Evolutionary conservation across 2,329 filamentous ascomycete genomes (phyloP).

Genomic region (Claviceps citrina): DNA sequence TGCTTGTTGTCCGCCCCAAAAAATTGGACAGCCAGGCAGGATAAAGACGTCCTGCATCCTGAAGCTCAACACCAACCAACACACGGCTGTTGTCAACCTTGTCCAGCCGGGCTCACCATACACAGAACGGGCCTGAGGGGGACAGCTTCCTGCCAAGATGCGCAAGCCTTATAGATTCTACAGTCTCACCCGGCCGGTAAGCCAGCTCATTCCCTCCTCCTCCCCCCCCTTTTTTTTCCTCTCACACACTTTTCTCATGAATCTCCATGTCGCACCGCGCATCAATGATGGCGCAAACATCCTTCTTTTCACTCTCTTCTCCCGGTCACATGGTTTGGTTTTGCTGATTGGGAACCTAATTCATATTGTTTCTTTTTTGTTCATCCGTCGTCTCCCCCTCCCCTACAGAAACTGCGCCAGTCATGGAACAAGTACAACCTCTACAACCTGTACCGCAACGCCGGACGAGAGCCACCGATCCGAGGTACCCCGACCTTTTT

Average conservation of each 20-base stretch:
- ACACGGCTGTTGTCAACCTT: slow-evolving; percentile 2
- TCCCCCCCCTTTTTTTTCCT: neutral
- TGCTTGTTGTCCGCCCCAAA: slow-evolving; percentile 13
- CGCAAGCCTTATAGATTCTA: slow-evolving; percentile 47
- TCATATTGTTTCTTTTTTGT: neutral
- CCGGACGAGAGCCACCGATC: slow-evolving; percentile 17
- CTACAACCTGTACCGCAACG: slow-evolving; percentile 55
- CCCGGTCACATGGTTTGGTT: neutral
- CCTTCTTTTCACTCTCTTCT: neutral
- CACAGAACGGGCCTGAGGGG: slow-evolving; percentile 7
- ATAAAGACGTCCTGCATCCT: neutral
- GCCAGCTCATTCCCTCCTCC: slow-evolving; percentile 12
- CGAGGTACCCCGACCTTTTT: slow-evolving; percentile 55
- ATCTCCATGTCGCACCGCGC: too few relatives aligned
- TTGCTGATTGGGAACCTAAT: slow-evolving; percentile 1
- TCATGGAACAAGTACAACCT: slow-evolving; percentile 97
- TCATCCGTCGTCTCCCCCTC: too few relatives aligned
- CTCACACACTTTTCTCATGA: too few relatives aligned
- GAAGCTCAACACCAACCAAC: too few relatives aligned
- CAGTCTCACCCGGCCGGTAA: slow-evolving; percentile 49
- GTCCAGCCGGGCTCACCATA: slow-evolving; percentile 2
- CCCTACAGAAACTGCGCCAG: slow-evolving; percentile 74
- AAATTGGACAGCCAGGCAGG: slow-evolving; percentile 12
- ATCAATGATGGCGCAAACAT: neutral
- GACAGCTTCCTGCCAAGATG: slow-evolving; percentile 26